Percentiles rank a stretch among this genome's conserved stretches.
Evolutionary conservation across 1,284 basidiomycete species (phyloP).

Genomic region (Cryptococcus sp.): DNA sequence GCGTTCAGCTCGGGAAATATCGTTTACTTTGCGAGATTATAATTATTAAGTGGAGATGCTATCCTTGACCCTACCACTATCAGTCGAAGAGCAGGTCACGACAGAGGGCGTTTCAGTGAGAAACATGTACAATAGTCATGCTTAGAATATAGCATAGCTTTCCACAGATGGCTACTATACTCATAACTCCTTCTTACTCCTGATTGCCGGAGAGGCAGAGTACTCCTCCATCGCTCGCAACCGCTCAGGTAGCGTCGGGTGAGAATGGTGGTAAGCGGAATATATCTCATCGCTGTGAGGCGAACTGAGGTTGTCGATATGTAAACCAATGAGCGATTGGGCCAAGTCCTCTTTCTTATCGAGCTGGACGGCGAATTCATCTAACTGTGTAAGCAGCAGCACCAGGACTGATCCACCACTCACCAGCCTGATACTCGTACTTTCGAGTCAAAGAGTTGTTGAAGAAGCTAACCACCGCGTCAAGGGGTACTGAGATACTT

Average conservation of each 20-base stretch:
- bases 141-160: too few species aligned
- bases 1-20: too few species aligned
- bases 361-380: slow-evolving; percentile 43
- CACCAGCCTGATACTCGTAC: slow-evolving; percentile 88
- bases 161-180: not conserved
- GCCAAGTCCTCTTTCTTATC: slow-evolving; percentile 60
- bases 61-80: too few species aligned
- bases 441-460: slow-evolving; percentile 75
- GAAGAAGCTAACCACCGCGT: slow-evolving; percentile 67
- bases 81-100: too few species aligned
- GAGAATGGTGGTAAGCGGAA: slow-evolving; percentile 87
- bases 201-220: slow-evolving; percentile 12
- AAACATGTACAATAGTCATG: too few species aligned
- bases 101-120: too few species aligned
- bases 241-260: slow-evolving; percentile 83
- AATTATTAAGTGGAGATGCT: too few species aligned
- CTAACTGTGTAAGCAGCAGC: slow-evolving; percentile 9
- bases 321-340: slow-evolving; percentile 70
- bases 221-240: slow-evolving; percentile 65
- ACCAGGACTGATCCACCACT: slow-evolving; percentile 47
- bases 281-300: slow-evolving; percentile 91
- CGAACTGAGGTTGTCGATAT: slow-evolving; percentile 83
- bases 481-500: slow-evolving; percentile 78
- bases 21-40: too few species aligned
- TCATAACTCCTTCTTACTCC: slow-evolving; percentile 21